Conservation (phyloP, 495 filamentous ascomycete species). For the Cryomyces minteri region DNA sequence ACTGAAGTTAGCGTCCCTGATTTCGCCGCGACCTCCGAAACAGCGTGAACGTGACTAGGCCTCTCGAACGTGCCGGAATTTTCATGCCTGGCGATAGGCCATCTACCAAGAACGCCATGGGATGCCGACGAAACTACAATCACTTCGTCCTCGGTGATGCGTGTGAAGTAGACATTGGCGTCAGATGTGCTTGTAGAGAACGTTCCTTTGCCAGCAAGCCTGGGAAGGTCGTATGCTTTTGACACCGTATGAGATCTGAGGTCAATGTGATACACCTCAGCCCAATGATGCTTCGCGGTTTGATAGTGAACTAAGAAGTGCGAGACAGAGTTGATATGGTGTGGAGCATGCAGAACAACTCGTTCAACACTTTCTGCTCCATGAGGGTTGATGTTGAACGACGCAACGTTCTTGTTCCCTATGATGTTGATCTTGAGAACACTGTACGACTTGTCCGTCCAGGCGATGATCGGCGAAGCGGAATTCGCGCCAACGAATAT, state of each 20-base stretch:
- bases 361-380: conserved; percentile 40
- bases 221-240: conserved; percentile 61
- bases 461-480: conserved; percentile 64
- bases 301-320: conserved; percentile 78
- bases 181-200: conserved; percentile 63
- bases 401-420: conserved; percentile 43
- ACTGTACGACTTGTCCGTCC: conserved; percentile 52
- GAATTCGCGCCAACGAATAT: conserved; percentile 69
- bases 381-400: conserved; percentile 29
- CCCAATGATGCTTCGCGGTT: conserved; percentile 51
- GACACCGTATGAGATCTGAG: conserved; percentile 40
- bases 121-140: conserved; percentile 58
- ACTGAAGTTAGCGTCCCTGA: conserved; percentile 30
- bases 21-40: conserved; percentile 59
- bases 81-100: conserved; percentile 26
- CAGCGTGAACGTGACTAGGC: conserved; percentile 36
- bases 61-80: not conserved
- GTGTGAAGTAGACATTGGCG: conserved; percentile 75
- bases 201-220: conserved; percentile 44
- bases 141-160: conserved; percentile 52
- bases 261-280: conserved; percentile 73
- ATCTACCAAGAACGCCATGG: conserved; percentile 54
- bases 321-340: conserved; percentile 44
- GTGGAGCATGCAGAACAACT: conserved; percentile 57
- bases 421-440: conserved; percentile 64